Base-by-base conservation (phyloP, 306 rosid species). In the Senna siamea region DNA sequence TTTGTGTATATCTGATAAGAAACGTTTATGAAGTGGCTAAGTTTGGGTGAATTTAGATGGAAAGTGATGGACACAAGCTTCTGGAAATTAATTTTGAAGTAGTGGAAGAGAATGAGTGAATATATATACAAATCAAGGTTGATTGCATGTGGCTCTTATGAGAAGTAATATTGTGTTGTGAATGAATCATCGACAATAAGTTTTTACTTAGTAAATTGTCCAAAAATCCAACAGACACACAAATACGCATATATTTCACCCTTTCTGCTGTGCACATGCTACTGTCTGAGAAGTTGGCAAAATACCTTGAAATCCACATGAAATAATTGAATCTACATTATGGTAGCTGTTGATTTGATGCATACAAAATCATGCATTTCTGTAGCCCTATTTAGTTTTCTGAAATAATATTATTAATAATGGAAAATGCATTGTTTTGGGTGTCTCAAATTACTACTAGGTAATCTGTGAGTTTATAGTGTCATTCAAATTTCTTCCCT, bases 391-490 rank as follows among this genome's bases (percentile, higher is more conserved):
- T 55, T 38, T 54, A 43, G 5, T 60, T 48, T 44, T 68, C 18
- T 61, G 46, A 8, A 34, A 60, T 17, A 35, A 35, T 59, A 30
- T 59, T 59, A 4, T 30, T n/a, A 30, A 30, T 14, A 18, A 34
- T 15, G n/a, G 12, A 13, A 17, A 20, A 26, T 15, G 28, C 34
- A 4, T 13, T 26, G 9, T 40, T 77, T 68, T 48, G 52, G 41
- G 34, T 44, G 58, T 82, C 9, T 61, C 38, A 22, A 57, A 35
- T 69, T 32, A 53, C 37, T 26, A 52, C 73, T 22, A 53, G 58
- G 60, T 71, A n/a, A 61, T 50, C 8, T 19, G 10, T 19, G 43
- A 43, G 44, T 53, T 66, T 43, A 51, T 52, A 13, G 35, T 40
- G 30, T 19, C 69, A 9, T 56, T 53, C 54, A 30, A 44, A 60